phyloP scores from a whole-genome alignment of 495 filamentous ascomycete species.

The Astrothelium subdiscretum region DNA sequence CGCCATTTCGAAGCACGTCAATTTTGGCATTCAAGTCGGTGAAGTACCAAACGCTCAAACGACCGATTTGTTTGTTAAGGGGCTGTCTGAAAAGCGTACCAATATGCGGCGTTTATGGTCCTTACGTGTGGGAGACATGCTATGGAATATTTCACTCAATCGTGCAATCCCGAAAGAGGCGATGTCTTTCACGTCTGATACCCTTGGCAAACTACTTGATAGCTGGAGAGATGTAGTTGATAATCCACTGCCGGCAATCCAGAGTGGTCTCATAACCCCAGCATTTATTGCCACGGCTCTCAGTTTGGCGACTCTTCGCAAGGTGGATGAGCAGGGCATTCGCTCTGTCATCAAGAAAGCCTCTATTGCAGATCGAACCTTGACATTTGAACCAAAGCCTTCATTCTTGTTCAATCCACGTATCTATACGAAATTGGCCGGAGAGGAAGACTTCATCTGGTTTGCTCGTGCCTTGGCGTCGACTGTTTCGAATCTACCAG shows the following conservation, averaged over 20 bases:
- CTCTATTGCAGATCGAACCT: conserved; percentile 47
- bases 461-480: conserved; percentile 55
- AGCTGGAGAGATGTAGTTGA: conserved; percentile 61
- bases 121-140: conserved; percentile 56
- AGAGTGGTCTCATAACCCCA: conserved; percentile 61
- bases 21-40: conserved; percentile 44
- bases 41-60: conserved; percentile 49
- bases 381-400: conserved; percentile 57
- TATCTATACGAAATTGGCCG: conserved; percentile 64
- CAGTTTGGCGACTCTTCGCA: conserved; percentile 33
- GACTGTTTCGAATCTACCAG: conserved; percentile 35
- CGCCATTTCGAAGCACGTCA: conserved; percentile 51
- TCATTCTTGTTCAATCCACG: conserved; percentile 77
- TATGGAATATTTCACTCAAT: conserved; percentile 39
- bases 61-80: conserved; percentile 63
- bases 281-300: conserved; percentile 65
- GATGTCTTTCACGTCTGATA: conserved; percentile 43
- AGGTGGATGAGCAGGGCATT: conserved; percentile 32
- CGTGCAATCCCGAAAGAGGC: conserved; percentile 26
- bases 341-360: conserved; percentile 44
- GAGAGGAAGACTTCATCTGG: conserved; percentile 68
- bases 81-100: conserved; percentile 70
- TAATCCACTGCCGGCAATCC: conserved; percentile 64
- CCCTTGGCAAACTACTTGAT: conserved; percentile 56
- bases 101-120: conserved; percentile 73